Percentiles rank a stretch among this genome's conserved stretches.
Evolutionary conservation across 805 yeast species (phyloP).

Genomic region (Sungouiella thailandica): DNA sequence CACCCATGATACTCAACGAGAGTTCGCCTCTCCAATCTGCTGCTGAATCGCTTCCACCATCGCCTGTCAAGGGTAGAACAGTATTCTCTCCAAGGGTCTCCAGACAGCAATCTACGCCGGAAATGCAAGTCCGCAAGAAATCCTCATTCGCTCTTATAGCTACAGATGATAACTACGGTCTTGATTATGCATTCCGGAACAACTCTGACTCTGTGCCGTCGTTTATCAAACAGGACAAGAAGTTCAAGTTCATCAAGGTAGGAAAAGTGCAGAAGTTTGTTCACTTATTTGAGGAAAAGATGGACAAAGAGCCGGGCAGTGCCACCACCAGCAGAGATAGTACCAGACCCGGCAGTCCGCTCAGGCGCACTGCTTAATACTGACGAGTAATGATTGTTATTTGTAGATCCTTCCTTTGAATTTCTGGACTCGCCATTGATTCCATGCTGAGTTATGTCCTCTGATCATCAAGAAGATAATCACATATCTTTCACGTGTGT

Average conservation of each 20-base stretch:
- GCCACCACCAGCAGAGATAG: conserved; percentile 9
- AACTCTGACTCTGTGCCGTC: conserved; percentile 22
- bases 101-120: background rate
- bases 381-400: background rate
- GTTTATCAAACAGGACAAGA: conserved; percentile 37
- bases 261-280: conserved; percentile 45
- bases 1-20: background rate
- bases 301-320: conserved; percentile 2
- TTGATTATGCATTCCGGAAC: conserved; percentile 28
- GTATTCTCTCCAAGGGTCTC: too few species aligned
- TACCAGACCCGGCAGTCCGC: conserved; percentile 14
- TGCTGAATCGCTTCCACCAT: background rate
- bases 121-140: background rate
- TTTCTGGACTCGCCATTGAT: too few species aligned
- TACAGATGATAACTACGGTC: conserved; percentile 23
- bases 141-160: conserved; percentile 21
- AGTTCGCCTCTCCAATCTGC: background rate
- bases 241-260: conserved; percentile 40
- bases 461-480: too few species aligned
- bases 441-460: too few species aligned
- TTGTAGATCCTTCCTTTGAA: too few species aligned
- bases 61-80: too few species aligned
- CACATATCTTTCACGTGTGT: too few species aligned
- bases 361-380: background rate
- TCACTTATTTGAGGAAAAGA: conserved; percentile 36